phyloP scores from a whole-genome alignment of 768 basidiomycete species.

The Paxillus rubicundulus region DNA sequence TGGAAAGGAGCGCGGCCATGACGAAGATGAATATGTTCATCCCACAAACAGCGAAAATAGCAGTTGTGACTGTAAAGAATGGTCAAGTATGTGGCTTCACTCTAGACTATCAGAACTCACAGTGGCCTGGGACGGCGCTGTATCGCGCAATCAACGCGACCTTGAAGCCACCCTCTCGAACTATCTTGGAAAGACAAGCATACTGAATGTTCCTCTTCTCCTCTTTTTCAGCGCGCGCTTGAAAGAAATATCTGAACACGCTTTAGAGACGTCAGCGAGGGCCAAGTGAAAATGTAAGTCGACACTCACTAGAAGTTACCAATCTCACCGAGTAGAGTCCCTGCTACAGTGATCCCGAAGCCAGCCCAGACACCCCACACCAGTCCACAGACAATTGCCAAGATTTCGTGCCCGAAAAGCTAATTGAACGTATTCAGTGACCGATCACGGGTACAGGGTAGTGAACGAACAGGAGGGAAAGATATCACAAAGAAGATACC shows the following conservation, averaged over 20 bases:
- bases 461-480: conserved; percentile 67
- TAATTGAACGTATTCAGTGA: conserved; percentile 27
- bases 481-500: conserved; percentile 80
- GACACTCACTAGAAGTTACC: conserved; percentile 81
- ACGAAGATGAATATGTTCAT: conserved; percentile 78
- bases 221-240: conserved; percentile 70
- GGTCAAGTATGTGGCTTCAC: neutral
- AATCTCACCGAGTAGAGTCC: conserved; percentile 82
- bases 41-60: conserved; percentile 85
- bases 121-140: conserved; percentile 85
- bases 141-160: conserved; percentile 74
- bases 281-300: neutral
- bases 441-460: neutral
- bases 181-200: conserved; percentile 61
- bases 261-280: conserved; percentile 35
- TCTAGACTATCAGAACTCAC: conserved; percentile 39
- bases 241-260: conserved; percentile 81
- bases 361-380: conserved; percentile 89
- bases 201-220: conserved; percentile 58
- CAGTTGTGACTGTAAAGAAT: conserved; percentile 66
- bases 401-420: conserved; percentile 91
- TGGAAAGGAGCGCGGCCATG: conserved; percentile 74
- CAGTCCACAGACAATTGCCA: conserved; percentile 83
- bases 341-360: conserved; percentile 82
- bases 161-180: conserved; percentile 86